Percentiles rank a stretch among this genome's conserved stretches.
These are phyloP conservation scores for Fulvia fulva DNA, from an alignment of 2,329 filamentous ascomycete species.

Conservation along the genomic window DNA sequence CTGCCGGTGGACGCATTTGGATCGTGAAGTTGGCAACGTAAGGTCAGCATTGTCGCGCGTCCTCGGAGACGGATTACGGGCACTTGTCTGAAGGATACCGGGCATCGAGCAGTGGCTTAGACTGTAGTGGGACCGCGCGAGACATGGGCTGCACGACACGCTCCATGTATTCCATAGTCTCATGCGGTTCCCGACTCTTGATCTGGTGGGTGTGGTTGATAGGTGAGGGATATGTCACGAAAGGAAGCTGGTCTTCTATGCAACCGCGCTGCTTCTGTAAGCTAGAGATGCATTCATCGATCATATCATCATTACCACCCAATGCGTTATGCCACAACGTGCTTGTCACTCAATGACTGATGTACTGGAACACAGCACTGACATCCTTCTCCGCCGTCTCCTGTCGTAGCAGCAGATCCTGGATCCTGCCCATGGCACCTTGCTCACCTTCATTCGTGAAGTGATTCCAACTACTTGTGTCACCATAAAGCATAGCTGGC, in stretches of 20 bases:
- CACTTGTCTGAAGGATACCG: too few relatives aligned
- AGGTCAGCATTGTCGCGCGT: too few relatives aligned
- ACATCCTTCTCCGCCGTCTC: slow-evolving; percentile 76
- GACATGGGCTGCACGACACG: too few relatives aligned
- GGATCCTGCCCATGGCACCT: slow-evolving; percentile 67
- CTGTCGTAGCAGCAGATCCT: slow-evolving; percentile 85
- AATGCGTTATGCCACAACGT: neutral
- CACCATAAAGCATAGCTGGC: slow-evolving; percentile 91
- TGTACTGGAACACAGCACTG: slow-evolving; percentile 97
- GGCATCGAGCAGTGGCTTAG: too few relatives aligned
- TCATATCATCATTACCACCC: neutral
- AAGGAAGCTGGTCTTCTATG: neutral
- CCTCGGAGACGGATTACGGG: too few relatives aligned
- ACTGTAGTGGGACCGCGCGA: too few relatives aligned
- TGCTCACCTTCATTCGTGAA: slow-evolving; percentile 72
- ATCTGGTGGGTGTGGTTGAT: too few relatives aligned
- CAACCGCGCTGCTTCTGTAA: neutral
- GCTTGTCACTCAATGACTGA: slow-evolving; percentile 65
- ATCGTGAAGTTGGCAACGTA: too few relatives aligned
- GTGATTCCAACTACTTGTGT: slow-evolving; percentile 99
- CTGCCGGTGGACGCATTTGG: too few relatives aligned
- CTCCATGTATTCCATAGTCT: too few relatives aligned
- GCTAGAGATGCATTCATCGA: neutral
- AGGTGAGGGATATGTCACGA: too few relatives aligned
- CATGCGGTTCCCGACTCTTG: too few relatives aligned